phyloP scores from a whole-genome alignment of 1,284 basidiomycete species.

The Rhodotorula mucilaginosa region DNA sequence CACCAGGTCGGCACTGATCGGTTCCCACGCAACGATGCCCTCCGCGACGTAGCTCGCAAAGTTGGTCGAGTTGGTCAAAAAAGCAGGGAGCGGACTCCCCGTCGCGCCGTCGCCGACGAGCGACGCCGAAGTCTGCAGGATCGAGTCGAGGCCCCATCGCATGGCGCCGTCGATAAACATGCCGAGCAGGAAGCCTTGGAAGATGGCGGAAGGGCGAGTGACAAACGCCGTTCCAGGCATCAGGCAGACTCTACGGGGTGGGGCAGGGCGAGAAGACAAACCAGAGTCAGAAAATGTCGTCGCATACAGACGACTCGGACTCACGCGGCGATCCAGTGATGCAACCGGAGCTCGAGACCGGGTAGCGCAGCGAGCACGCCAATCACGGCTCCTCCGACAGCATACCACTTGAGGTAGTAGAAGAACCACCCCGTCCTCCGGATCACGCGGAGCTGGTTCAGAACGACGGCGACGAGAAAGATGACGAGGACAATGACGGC shows the following conservation, averaged over 20 bases:
- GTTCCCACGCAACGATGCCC: constrained; percentile 68
- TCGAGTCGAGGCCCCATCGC: constrained; percentile 73
- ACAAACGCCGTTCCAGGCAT: constrained; percentile 77
- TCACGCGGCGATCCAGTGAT: constrained; percentile 39
- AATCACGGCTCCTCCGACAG: constrained; percentile 62
- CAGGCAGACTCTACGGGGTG: constrained; percentile 71
- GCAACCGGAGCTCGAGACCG: constrained; percentile 48
- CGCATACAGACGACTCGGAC: neutral
- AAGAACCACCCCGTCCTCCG: constrained; percentile 77
- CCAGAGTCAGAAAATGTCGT: neutral
- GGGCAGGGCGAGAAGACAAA: constrained; percentile 56
- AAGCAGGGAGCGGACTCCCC: constrained; percentile 66
- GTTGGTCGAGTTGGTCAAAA: constrained; percentile 67
- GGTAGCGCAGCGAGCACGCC: constrained; percentile 70
- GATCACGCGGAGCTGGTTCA: constrained; percentile 79
- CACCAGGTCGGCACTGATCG: constrained; percentile 46
- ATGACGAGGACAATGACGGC: constrained; percentile 69
- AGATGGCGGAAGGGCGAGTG: constrained; percentile 71
- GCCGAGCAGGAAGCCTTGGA: constrained; percentile 76
- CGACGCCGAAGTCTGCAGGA: constrained; percentile 73
- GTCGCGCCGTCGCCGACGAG: constrained; percentile 70
- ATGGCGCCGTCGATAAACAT: constrained; percentile 59
- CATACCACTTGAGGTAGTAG: constrained; percentile 46
- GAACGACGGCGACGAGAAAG: constrained; percentile 56
- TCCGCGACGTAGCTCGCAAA: constrained; percentile 57